Base-by-base conservation (phyloP, 2,329 filamentous ascomycete genomes). In the Ophiostoma ips region DNA sequence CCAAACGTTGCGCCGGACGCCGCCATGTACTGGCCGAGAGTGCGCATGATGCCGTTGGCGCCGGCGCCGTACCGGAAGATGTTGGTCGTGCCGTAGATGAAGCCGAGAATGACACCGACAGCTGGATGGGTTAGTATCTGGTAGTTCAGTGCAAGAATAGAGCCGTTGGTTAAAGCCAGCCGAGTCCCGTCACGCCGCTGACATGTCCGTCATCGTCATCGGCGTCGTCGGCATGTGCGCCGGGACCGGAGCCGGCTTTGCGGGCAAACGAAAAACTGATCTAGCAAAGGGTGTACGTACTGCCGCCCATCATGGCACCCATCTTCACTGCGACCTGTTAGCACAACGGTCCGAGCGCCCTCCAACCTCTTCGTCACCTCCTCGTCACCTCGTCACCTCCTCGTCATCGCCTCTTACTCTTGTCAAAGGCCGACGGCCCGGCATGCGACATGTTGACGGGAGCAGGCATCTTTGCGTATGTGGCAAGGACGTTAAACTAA, bases 241-340 rank as follows among this genome's bases (percentile, higher is more conserved):
- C 24, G 24, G 24, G 8, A 8, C 24, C 24, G 24, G 24, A 28
- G 24, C 24, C 24, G 8, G 24, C 24, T 28, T 4, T 4, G 5
- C 24, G 24, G 8, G 24, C 24, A 28, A 28, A 28, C 24, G 8
- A 28, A 8, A 4, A 28, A 8, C 8, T 28, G 24, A n/a, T n/a
- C 24, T 30, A 10, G 19, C 7, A 13, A 28, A 15, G 12, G 40
- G 19, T n/a, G n/a, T 9, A 78, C 88, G 61, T 84, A 96, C 90
- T 94, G 65, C 88, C 87, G 59, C 92, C 92, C 88, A 96, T 96
- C 83, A 98, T 83, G 55, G 85, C 88, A 60, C 92, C 92, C 88
- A 96, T 95, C 75, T 95, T 95, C 67, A 89, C 88, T 94, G 64
- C 15, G 24, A 2, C 58, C 52, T 52, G 61, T 64, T 61, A 65